Base-by-base conservation (phyloP, 2,329 filamentous ascomycete genomes). In the Harringtonia aguacate region DNA sequence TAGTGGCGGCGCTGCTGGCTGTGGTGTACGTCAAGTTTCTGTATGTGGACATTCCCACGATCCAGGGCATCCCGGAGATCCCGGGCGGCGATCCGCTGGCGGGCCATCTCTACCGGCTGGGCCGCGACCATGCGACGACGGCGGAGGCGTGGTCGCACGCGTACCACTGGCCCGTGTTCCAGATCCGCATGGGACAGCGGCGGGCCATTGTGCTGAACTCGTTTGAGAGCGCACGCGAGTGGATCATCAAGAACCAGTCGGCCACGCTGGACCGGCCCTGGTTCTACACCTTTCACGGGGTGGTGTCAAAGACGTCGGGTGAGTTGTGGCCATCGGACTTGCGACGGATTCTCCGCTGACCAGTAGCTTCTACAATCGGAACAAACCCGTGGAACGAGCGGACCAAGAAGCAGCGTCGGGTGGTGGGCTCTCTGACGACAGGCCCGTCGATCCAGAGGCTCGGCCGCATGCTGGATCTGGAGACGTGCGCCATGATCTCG, bases 231-330 rank as follows among this genome's bases (percentile, higher is more conserved):
- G 34, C 43, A 10, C 33, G 33, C 4, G 27, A 28, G n/a, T 45
- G 38, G 38, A 31, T 45, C 15, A 18, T 45, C 17, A 20, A 24
- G 24, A 29, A 45, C n/a, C 43, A 45, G 34, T 36, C 43, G n/a
- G 22, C 33, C 18, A 41, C 38, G 20, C 14, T 45, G 1, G 38
- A 41, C 31, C 43, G 43, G 1, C 43, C 43, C 10, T 31, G 38
- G 24, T 45, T 45, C 28, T 39, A 45, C 38, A 45, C 43, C 20
- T 45, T 45, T 12, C 43, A 45, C 38, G 31, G 38, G 9, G 43
- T 45, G 18, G 38, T 45, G 8, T 45, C 43, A 9, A 17, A 21
- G 10, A 41, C 43, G 1, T 37, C 31, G n/a, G 36, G 36, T 39
- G 15, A 10, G 12, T 28, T n/a, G 12, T 12, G 12, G 21, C 15